A percentile compares a stretch with the other conserved stretches of the same genome.
Evolutionary conservation across 2,329 filamentous ascomycete species (phyloP).

Genomic region (Cladophialophora yegresii): DNA sequence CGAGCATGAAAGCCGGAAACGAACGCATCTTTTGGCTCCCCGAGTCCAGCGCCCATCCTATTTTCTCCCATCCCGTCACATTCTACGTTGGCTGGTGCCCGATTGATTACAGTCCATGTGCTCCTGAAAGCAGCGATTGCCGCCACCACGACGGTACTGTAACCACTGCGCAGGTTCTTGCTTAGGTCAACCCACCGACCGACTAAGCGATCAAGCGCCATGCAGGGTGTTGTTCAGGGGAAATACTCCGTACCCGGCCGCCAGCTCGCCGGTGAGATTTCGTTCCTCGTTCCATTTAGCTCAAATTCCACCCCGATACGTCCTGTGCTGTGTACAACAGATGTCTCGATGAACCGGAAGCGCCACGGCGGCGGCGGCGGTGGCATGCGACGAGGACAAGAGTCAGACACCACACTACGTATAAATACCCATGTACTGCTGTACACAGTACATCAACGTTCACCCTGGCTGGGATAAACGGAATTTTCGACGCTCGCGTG

Average conservation of each 20-base stretch:
- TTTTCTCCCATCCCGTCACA: not conserved
- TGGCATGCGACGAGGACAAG: not conserved
- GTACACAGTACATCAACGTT: too few species aligned
- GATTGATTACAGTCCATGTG: not conserved
- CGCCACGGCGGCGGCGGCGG: too few species aligned
- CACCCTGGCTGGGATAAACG: too few species aligned
- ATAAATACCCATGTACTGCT: too few species aligned
- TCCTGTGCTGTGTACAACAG: not conserved
- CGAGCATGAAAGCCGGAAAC: not conserved
- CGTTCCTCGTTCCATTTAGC: not conserved
- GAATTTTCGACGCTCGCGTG: not conserved
- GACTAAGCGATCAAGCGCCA: not conserved
- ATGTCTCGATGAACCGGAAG: not conserved
- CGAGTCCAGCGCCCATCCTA: not conserved
- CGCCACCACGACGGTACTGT: too few species aligned
- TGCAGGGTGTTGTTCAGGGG: not conserved
- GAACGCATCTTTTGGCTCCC: not conserved
- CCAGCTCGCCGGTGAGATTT: conserved; percentile 4
- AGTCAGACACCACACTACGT: not conserved
- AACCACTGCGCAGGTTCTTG: not conserved
- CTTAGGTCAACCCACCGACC: not conserved
- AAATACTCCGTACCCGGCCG: not conserved
- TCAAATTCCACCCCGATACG: not conserved
- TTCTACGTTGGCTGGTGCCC: not conserved
- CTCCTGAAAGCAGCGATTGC: not conserved